Evolutionary conservation across 2,329 filamentous ascomycete species (phyloP).

Genomic region (Purpureocillium lavendulum): DNA sequence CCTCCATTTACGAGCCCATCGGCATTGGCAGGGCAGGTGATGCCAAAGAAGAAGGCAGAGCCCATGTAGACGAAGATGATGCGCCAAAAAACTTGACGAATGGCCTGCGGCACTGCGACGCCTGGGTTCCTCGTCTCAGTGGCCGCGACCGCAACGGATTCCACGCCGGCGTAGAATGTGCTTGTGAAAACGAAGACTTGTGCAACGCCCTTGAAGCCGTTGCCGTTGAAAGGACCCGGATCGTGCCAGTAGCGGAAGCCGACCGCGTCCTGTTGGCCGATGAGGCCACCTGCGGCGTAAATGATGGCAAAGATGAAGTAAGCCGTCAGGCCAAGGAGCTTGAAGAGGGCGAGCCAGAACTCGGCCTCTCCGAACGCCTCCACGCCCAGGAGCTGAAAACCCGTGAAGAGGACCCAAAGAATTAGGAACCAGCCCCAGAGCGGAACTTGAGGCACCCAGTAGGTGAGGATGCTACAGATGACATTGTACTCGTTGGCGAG

Average conservation of each 20-base stretch:
- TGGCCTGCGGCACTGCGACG: constrained; percentile 46
- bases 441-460: constrained; percentile 54
- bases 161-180: constrained; percentile 63
- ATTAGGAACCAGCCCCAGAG: constrained; percentile 63
- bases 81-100: constrained; percentile 53
- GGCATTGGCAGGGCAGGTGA: constrained; percentile 64
- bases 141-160: constrained; percentile 54
- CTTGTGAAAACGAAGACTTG: constrained; percentile 62
- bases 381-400: constrained; percentile 63
- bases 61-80: constrained; percentile 60
- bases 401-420: constrained; percentile 65
- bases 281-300: constrained; percentile 59
- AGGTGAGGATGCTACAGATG: constrained; percentile 55
- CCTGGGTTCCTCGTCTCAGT: constrained; percentile 52
- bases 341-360: constrained; percentile 69
- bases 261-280: constrained; percentile 46
- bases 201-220: constrained; percentile 59
- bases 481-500: constrained; percentile 66
- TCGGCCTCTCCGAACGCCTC: constrained; percentile 72
- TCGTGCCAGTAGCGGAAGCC: constrained; percentile 66
- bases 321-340: constrained; percentile 59
- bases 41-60: constrained; percentile 64
- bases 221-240: constrained; percentile 57
- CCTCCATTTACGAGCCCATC: constrained; percentile 51
- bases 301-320: constrained; percentile 69